Evolutionary conservation across 192 early-diverging fungal genomes (phyloP).

Genomic region (Coemansia sp.): DNA sequence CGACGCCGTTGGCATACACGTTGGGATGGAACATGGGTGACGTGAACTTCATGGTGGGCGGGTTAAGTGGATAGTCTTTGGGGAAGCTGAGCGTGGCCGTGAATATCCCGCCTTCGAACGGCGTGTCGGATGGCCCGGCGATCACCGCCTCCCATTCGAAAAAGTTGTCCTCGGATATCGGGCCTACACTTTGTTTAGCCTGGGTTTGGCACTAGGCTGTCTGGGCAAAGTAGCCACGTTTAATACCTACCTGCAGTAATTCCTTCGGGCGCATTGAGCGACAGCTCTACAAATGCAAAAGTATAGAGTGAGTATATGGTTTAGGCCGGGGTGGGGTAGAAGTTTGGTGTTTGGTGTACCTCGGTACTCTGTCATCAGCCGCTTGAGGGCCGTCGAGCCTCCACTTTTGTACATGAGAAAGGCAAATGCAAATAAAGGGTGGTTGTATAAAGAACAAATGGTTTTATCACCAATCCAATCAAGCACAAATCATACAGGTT

Average conservation of each 20-base stretch:
- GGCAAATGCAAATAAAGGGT: no score
- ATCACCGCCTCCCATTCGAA: constrained; percentile 47
- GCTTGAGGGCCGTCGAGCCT: constrained; percentile 79
- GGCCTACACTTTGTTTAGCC: constrained; percentile 54
- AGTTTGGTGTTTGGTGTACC: constrained; percentile 45
- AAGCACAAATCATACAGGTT: no score
- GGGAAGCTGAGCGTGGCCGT: constrained; percentile 86
- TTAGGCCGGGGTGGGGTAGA: background rate
- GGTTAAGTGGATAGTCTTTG: constrained; percentile 92
- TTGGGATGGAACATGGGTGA: constrained; percentile 95
- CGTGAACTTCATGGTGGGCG: constrained; percentile 96
- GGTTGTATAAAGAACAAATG: no score
- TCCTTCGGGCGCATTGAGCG: constrained; percentile 86
- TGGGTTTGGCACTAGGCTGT: background rate
- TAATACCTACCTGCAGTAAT: constrained; percentile 75
- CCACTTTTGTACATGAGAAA: constrained; percentile 51
- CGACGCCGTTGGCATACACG: constrained; percentile 92
- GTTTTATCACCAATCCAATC: no score
- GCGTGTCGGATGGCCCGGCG: constrained; percentile 83
- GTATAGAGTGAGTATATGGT: background rate
- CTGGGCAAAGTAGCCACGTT: background rate
- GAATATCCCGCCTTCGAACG: constrained; percentile 94
- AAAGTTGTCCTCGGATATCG: constrained; percentile 73
- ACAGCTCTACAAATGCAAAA: constrained; percentile 64
- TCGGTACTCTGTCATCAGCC: constrained; percentile 92